Evolutionary conservation across 2,329 filamentous ascomycete species (phyloP), one percentile per base, ranked within the genome.

Genomic region (Aspergillus versicolor): DNA sequence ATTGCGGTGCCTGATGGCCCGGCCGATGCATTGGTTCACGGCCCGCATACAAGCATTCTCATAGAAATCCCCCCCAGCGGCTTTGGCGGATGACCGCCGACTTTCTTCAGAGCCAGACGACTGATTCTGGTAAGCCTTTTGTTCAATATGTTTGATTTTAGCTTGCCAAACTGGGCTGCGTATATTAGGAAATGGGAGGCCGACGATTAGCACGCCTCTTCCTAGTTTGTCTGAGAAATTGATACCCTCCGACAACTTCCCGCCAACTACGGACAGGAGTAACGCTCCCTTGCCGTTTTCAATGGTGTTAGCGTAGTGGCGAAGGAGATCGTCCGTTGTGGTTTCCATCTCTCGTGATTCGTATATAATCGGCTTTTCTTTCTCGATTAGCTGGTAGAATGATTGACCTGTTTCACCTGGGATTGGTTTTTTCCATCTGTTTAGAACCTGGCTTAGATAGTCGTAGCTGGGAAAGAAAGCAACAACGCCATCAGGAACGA

Each of bases 1-100:
- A 22, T 84, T 85, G 54, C 83, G 84, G 71, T 99, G 94, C 46
- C 94, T 82, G 66, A 99, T 97, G 1, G 92, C 94, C 57, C 94
- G 82, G 1, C 94, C 94, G 64, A 99, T 92, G 69, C 91, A 94
- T 78, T 99, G 94, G 72, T 99, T 99, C 4, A 99, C 94, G 4
- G 92, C 91, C 40, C 94, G 83, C 92, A 99, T 97, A 72, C 92
- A 97, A 0, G 91, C 86, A 70, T 97, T 97, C 72, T 97, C 92
- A 70, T 95, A 96, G 69, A 91, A 96, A 59, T 93, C 90, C 52
- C 88, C 79, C 2, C 88, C 87, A 4, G 87, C 77, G 17, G 69
- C 69, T 47, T 78, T 79, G 7, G 78, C 76, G 38, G 68, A 69
- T 43, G 69, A 68, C 57, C 65, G 71, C 55, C 67, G 68, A 51